Evolutionary conservation across 805 yeast genomes (phyloP).

Genomic region (Candida montana): DNA sequence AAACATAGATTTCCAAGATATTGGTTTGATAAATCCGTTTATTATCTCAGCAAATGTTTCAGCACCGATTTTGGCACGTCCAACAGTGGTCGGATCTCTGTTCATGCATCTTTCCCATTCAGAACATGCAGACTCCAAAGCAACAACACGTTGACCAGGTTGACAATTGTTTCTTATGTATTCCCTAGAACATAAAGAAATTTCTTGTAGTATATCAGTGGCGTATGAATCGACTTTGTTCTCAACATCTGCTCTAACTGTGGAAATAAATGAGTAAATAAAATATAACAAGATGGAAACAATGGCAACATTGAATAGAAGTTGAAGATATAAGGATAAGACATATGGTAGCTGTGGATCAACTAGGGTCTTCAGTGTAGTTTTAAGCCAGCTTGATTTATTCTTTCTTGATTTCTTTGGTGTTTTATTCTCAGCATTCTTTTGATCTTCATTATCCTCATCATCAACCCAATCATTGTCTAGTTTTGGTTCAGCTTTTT

Average conservation of each 20-base stretch:
- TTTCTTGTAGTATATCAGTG: constrained; percentile 54
- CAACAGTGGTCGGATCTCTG: constrained; percentile 62
- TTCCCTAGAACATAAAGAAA: constrained; percentile 62
- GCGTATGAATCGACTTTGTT: constrained; percentile 61
- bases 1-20: constrained; percentile 62
- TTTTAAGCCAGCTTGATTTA: constrained; percentile 7
- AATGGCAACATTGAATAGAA: constrained; percentile 51
- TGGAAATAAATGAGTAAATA: constrained; percentile 43
- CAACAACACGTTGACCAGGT: constrained; percentile 62
- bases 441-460: constrained; percentile 11
- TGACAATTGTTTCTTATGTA: constrained; percentile 71
- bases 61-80: constrained; percentile 68
- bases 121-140: constrained; percentile 61
- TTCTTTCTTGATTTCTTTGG: constrained; percentile 7
- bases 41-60: constrained; percentile 79
- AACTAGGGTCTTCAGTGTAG: constrained; percentile 16
- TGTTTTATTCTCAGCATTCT: constrained; percentile 1
- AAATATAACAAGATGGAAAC: constrained; percentile 47
- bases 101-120: constrained; percentile 82
- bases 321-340: constrained; percentile 57
- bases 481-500: constrained; percentile 5
- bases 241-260: constrained; percentile 65
- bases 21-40: constrained; percentile 68
- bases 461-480: constrained; percentile 21
- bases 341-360: constrained; percentile 53